Base-by-base conservation (phyloP, 805 yeast genomes). In the Candida morakotiae region DNA sequence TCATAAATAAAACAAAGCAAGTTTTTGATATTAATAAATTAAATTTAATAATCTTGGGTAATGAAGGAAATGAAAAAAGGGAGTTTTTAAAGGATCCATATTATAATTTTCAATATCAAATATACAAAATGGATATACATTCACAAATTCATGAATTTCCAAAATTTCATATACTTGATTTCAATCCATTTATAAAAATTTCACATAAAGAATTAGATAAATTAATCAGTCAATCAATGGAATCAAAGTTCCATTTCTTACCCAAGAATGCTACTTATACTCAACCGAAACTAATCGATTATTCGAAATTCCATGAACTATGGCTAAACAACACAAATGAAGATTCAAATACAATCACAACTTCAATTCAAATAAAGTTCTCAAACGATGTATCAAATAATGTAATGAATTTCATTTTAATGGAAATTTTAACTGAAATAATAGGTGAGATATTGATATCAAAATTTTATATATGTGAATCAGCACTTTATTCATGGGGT, bases 401-500 rank as follows among this genome's bases (percentile, higher is more conserved):
- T 15, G 69, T 77, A 0, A 31, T 38, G 8, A 60, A 58, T 33
- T 64, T 75, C 2, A 69, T 78, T 43, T 60, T 64, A n/a, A 45
- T 75, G 9, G 88, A 83, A 44, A 51, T 83, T 4, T 40, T 82
- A 2, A 63, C 71, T 8, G 78, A 75, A 34, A 36, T 78, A 3
- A 44, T 79, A 3, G 75, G 69, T 17, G 48, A 53, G 1, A 51
- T 55, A 10, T 47, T 82, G 0, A 55, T 68, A 17, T 52, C 60
- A 4, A 41, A 44, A 4, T 46, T 83, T 1, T 83, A 82, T 49
- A 71, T 75, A 1, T 68, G 79, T 1, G 75, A 79, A 39, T 51
- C 67, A n/a, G 40, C 79, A 8, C 78, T 80, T 1, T 79, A 69
- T 47, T 52, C 72, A 0, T 83, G 83, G 75, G 79, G 75, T 14